A percentile compares a stretch with the other conserved stretches of the same genome.
These are phyloP conservation scores for Metarhizium sp. DNA, from an alignment of 2,329 filamentous ascomycete species.

Conservation along the genomic window DNA sequence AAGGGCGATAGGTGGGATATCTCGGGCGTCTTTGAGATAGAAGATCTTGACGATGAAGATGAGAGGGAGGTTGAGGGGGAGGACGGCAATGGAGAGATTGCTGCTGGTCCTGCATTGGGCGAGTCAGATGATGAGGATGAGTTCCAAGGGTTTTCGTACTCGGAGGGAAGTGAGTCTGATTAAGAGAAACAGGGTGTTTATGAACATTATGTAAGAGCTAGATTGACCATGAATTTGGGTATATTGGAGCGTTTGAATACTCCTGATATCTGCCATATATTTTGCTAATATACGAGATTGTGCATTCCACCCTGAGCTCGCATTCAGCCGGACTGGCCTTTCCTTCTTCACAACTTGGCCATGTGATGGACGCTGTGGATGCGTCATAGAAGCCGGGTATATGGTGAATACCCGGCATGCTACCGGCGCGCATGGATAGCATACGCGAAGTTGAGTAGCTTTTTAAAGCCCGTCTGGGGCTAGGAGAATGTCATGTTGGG, in stretches of 20 bases:
- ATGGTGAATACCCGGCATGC: no score
- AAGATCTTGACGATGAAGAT: conserved; percentile 39
- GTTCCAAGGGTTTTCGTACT: conserved; percentile 48
- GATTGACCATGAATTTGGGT: neutral
- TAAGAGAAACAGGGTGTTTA: conserved; percentile 5
- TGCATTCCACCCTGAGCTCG: neutral
- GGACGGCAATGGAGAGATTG: conserved; percentile 23
- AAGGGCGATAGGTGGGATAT: conserved; percentile 91
- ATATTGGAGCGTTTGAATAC: neutral
- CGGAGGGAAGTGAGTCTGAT: conserved; percentile 27
- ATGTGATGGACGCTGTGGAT: no score
- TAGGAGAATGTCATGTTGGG: neutral
- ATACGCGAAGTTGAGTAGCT: no score
- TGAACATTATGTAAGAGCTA: neutral
- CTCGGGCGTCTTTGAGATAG: conserved; percentile 67
- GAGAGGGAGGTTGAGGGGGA: conserved; percentile 6
- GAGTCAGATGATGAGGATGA: conserved; percentile 44
- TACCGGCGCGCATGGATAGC: no score
- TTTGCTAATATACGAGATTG: neutral
- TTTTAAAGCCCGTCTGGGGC: neutral
- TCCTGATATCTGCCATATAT: neutral
- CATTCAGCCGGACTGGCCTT: neutral
- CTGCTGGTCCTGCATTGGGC: conserved; percentile 11
- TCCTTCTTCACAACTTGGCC: neutral
- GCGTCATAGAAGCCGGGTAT: no score